Conservation (phyloP, 2,329 filamentous ascomycete species). For the Cordyceps fumosorosea region DNA sequence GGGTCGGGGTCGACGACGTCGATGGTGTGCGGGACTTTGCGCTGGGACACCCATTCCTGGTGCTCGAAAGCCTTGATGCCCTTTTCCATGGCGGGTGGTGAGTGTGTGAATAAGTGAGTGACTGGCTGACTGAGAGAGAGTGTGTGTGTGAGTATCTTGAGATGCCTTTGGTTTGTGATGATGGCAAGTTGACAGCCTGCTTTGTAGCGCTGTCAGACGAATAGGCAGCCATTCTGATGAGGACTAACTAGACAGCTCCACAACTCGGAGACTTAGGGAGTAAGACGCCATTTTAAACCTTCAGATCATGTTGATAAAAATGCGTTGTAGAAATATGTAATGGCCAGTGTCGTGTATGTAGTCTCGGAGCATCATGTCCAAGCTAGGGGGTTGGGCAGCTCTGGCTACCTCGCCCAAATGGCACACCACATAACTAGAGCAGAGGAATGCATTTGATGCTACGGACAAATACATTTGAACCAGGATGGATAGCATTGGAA, state of each 20-base stretch:
- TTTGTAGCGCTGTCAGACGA: background rate
- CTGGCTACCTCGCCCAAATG: too few species aligned
- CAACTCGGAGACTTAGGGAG: background rate
- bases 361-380: too few species aligned
- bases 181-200: background rate
- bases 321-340: too few species aligned
- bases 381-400: too few species aligned
- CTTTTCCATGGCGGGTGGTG: background rate
- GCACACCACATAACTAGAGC: too few species aligned
- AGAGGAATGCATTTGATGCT: too few species aligned
- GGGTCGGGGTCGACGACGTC: conserved; percentile 24
- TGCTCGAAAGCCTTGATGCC: conserved; percentile 8
- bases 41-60: conserved; percentile 12
- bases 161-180: background rate
- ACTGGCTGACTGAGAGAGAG: background rate
- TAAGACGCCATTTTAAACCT: too few species aligned
- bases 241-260: background rate
- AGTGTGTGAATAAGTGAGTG: background rate
- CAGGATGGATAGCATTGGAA: too few species aligned
- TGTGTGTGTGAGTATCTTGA: background rate
- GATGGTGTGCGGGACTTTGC: conserved; percentile 15
- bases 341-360: too few species aligned
- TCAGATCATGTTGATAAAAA: too few species aligned
- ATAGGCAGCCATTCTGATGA: background rate
- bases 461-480: too few species aligned